Percentiles rank a stretch among this genome's conserved stretches.
Evolutionary conservation across 2,329 filamentous ascomycete species (phyloP).

Genomic region (Tolypocladium guangdongense): DNA sequence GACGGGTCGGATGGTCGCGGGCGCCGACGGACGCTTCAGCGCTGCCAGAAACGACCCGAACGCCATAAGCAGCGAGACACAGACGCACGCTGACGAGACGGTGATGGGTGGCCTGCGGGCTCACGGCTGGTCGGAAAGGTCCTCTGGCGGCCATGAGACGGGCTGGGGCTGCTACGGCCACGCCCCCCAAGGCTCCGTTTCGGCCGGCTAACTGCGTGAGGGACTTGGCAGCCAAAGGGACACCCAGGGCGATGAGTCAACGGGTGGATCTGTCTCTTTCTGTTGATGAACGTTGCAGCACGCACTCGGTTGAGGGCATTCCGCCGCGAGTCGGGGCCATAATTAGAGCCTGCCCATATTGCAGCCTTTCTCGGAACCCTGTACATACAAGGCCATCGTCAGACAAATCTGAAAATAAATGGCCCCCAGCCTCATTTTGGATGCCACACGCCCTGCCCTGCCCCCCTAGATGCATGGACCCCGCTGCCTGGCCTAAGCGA

Average conservation of each 20-base stretch:
- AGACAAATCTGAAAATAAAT: no score
- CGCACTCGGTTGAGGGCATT: not conserved
- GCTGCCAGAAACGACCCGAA: not conserved
- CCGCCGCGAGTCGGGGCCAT: not conserved
- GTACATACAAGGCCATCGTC: no score
- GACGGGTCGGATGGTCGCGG: not conserved
- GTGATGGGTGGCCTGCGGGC: no score
- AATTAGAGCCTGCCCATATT: not conserved
- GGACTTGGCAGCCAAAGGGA: no score
- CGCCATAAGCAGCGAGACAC: no score
- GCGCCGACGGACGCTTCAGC: not conserved
- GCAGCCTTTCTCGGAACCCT: not conserved
- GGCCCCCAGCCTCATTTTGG: not conserved
- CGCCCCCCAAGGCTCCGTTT: not conserved
- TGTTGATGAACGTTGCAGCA: not conserved
- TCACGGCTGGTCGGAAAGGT: no score
- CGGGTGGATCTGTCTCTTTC: not conserved
- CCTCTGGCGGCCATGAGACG: no score
- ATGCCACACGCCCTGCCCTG: not conserved
- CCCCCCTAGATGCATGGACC: constrained; percentile 4
- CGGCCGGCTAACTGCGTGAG: not conserved
- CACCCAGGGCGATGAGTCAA: not conserved
- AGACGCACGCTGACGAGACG: no score
- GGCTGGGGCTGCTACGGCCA: not conserved
- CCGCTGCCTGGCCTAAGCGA: not conserved